Percentiles rank a stretch among this genome's conserved stretches.
These are phyloP conservation scores for Panaeolus papilionaceus DNA, from an alignment of 768 basidiomycete genomes.

Conservation along the genomic window DNA sequence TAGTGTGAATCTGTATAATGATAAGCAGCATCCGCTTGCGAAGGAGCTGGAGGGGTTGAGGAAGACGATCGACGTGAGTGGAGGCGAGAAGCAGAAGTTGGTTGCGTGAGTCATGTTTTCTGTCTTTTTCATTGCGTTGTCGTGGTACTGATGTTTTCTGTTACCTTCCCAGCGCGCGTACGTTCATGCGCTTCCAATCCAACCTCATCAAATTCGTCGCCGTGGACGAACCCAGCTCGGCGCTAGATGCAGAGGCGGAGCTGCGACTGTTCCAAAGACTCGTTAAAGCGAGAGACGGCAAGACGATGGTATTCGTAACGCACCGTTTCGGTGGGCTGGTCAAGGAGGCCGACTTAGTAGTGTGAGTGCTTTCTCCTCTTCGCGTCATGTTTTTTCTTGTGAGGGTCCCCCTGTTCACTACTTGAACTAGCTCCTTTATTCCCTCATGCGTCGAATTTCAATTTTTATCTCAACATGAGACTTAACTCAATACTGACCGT, in stretches of 20 bases:
- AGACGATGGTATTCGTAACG: conserved; percentile 62
- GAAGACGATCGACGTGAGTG: conserved; percentile 41
- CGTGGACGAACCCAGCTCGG: conserved; percentile 65
- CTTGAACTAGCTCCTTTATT: background rate
- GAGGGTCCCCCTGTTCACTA: background rate
- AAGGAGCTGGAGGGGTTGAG: conserved; percentile 31
- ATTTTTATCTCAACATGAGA: too few relatives aligned
- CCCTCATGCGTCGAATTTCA: too few relatives aligned
- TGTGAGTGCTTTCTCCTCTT: conserved; percentile 44
- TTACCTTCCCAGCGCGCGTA: conserved; percentile 42
- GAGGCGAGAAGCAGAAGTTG: conserved; percentile 56
- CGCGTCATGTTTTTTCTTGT: background rate
- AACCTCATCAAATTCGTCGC: conserved; percentile 52
- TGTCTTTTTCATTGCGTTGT: conserved; percentile 3
- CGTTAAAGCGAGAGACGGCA: conserved; percentile 44
- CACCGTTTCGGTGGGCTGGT: conserved; percentile 60
- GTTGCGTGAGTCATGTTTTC: conserved; percentile 47
- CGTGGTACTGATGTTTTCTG: conserved; percentile 8
- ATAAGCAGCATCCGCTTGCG: conserved; percentile 35
- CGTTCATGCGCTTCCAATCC: conserved; percentile 50
- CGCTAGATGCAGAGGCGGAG: conserved; percentile 62
- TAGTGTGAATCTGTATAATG: conserved; percentile 36
- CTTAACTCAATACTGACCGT: too few relatives aligned
- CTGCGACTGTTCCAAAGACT: conserved; percentile 50
- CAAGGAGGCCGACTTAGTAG: conserved; percentile 54